Percentiles rank a stretch among this genome's conserved stretches.
Evolutionary conservation across 495 filamentous ascomycete genomes (phyloP).

Genomic region (Talaromyces trachyspermus): DNA sequence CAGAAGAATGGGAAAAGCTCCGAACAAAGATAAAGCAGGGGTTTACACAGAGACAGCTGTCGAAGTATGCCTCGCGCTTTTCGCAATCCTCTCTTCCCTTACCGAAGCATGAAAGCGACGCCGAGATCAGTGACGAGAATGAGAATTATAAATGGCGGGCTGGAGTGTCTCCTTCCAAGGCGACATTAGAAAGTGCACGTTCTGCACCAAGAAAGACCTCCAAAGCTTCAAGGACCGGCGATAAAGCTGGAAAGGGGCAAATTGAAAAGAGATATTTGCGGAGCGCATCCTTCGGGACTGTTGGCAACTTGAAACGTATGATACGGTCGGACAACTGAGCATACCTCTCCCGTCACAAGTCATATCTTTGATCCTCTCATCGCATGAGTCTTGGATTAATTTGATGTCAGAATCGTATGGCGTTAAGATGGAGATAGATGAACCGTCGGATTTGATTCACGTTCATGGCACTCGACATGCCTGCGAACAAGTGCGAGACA

Average conservation of each 20-base stretch:
- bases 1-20: slow-evolving; percentile 21
- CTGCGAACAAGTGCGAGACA: slow-evolving; percentile 33
- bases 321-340: slow-evolving; percentile 37
- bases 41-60: slow-evolving; percentile 30
- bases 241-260: slow-evolving; percentile 16
- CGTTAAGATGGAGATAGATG: slow-evolving; percentile 34
- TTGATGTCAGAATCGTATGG: slow-evolving; percentile 33
- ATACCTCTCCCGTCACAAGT: slow-evolving; percentile 22
- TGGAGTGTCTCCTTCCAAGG: no score
- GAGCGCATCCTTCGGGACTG: slow-evolving; percentile 35
- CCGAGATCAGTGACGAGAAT: background rate
- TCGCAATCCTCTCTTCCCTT: background rate
- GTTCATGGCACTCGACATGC: slow-evolving; percentile 30
- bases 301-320: slow-evolving; percentile 33
- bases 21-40: slow-evolving; percentile 21
- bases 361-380: slow-evolving; percentile 22
- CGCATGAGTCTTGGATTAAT: slow-evolving; percentile 35
- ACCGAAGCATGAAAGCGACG: background rate
- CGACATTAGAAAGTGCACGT: background rate
- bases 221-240: background rate
- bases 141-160: no score
- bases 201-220: background rate
- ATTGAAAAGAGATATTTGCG: slow-evolving; percentile 27
- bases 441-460: slow-evolving; percentile 27
- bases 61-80: slow-evolving; percentile 18